Base-by-base conservation (phyloP, 2,329 filamentous ascomycete genomes). In the Gaeumannomyces tritici region DNA sequence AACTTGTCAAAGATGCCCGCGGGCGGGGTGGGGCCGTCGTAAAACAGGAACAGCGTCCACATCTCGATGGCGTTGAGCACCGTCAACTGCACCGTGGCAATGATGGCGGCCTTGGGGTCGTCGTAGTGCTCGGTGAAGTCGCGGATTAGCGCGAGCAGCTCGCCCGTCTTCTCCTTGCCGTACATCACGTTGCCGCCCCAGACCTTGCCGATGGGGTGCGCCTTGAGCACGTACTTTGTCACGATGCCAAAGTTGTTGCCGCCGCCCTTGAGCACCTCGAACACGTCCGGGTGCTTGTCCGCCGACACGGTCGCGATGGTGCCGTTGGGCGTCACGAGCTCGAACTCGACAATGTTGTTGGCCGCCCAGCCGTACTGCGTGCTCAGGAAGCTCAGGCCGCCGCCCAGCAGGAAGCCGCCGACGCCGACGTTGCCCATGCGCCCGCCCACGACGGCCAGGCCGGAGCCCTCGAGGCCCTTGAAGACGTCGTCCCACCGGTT, bases 11-110 rank as follows among this genome's bases (percentile, higher is more conserved):
- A 88, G 2, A 83, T 76, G 4, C 75, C 79, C 1, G 73, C 68
- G 0, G 85, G 84, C 0, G 79, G 79, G 60, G 73, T 70, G 0
- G 79, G 77, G 1, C 82, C 85, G 69, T 88, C 82, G 70, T 87
- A 88, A 73, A 85, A 87, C 47, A 85, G 69, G 71, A 88, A 87
- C 63, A 88, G 71, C 63, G 84, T 77, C 82, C 83, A 86, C 27
- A 81, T 75, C 64, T 85, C 76, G 59, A 84, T 67, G 0, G 79
- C 64, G 15, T 75, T 74, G 5, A 76, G 69, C 4, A 74, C 65
- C 0, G 77, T 77, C 21, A 79, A 73, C 67, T 83, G 77, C 3
- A 78, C 76, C 0, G 83, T 87, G 58, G 82, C 71, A 65, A 87
- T 87, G 59, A 88, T 79, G 21, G 78, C 83, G 0, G 84, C 85